Base-by-base conservation (phyloP, 768 basidiomycete species). In the Harrya chromipes region DNA sequence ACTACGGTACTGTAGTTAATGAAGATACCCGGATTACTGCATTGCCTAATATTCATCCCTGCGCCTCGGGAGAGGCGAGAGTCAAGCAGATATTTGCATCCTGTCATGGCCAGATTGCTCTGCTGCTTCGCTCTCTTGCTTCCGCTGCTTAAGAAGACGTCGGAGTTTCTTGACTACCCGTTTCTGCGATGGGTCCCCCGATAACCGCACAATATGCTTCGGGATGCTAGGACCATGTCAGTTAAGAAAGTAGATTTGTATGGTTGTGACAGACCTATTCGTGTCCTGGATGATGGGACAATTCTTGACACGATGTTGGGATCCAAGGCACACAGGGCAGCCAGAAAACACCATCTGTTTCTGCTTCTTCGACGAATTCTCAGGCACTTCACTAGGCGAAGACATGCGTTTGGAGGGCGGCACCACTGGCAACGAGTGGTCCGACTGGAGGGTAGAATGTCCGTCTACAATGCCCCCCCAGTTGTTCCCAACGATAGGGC, bases 211-310 rank as follows among this genome's bases (percentile, higher is more conserved):
- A 45, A 81, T 80, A 29, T 74, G 74, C 39, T 53, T 66, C 35
- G 64, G 50, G 26, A 81, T 68, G 49, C 82, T 81, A 49, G 20
- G 29, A 43, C 40, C 46, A 37, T 21, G 52, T 52, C 56, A 61
- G 51, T 40, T 21, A 11, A 12, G 19, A 17, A 6, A 3, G 3
- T 11, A 35, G 19, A 26, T 19, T 31, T 13, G 41, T 31, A 46
- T 16, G 24, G 35, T 24, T 35, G 50, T 46, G 33, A 47, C 59
- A 39, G 54, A 85, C 86, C 79, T 84, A 47, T 71, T 66, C 1
- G 79, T 69, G 2, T 85, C 87, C 45, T 72, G 70, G 6, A 51
- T 52, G 3, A 84, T 74, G 20, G 79, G 78, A 59, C 88, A 90
- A 23, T 76, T 72, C 59, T 78, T 74, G 10, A 79, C 53, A 19